Conservation (phyloP, 129 eudicot species). For the Lonicera japonica region DNA sequence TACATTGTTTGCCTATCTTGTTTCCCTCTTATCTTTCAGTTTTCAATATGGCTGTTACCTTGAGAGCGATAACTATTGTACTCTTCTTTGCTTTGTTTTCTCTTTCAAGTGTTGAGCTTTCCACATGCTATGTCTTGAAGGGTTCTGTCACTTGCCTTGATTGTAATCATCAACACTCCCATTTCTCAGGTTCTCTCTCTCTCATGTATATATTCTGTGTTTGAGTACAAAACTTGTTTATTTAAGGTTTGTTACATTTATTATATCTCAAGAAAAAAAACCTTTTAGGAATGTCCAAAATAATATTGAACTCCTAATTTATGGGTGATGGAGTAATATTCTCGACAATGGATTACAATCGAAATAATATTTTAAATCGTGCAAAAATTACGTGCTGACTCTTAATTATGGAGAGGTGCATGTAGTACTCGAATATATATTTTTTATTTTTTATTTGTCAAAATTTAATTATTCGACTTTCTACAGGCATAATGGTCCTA, state of each 20-base stretch:
- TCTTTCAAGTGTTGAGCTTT: constrained; percentile 28
- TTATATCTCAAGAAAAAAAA: too few relatives aligned
- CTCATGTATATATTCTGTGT: too few relatives aligned
- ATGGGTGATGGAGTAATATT: too few relatives aligned
- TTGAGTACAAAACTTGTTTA: too few relatives aligned
- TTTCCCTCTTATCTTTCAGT: too few relatives aligned
- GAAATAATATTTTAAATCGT: neutral
- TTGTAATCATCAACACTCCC: constrained; percentile 18
- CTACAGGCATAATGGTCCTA: constrained; percentile 54
- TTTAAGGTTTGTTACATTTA: too few relatives aligned
- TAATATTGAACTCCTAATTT: too few relatives aligned
- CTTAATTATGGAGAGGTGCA: neutral
- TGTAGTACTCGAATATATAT: too few relatives aligned
- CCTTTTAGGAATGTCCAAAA: too few relatives aligned
- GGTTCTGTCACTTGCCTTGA: constrained; percentile 56
- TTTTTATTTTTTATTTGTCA: too few relatives aligned
- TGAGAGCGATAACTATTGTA: neutral
- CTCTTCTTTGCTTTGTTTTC: constrained; percentile 37
- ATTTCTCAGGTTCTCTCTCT: constrained; percentile 27
- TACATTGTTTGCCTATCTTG: too few relatives aligned
- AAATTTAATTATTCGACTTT: neutral
- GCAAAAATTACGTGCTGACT: neutral
- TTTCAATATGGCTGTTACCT: constrained; percentile 16
- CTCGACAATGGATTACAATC: neutral
- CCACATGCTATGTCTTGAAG: constrained; percentile 35